Conservation (phyloP, 805 yeast genomes). For the Barnettozyma wickerhamii region DNA sequence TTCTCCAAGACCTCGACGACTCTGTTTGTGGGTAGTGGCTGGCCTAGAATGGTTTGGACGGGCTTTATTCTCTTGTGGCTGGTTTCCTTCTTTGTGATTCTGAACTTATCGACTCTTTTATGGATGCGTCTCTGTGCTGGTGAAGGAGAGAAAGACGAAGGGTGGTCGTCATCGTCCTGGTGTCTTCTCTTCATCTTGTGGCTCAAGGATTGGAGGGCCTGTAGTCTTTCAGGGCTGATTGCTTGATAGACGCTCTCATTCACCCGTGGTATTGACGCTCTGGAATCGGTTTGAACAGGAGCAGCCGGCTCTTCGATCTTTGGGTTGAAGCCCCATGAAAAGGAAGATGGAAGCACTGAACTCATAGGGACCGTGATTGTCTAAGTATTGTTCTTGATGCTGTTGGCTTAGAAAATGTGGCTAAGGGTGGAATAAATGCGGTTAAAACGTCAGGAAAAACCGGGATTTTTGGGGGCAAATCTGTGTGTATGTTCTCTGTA, state of each 20-base stretch:
- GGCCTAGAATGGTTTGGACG: conserved; percentile 40
- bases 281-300: neutral
- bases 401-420: no score
- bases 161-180: conserved; percentile 14
- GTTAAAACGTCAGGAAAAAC: no score
- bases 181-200: conserved; percentile 13
- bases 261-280: neutral
- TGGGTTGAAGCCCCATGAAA: conserved; percentile 24
- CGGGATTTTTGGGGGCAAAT: no score
- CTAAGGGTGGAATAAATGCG: no score
- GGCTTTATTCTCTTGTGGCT: conserved; percentile 26
- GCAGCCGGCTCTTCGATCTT: conserved; percentile 26
- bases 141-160: conserved; percentile 4
- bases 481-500: no score
- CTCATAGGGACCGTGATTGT: conserved; percentile 17
- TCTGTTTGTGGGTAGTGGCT: conserved; percentile 57
- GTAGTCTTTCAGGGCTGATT: conserved; percentile 5
- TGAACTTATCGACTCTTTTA: conserved; percentile 13
- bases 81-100: conserved; percentile 9
- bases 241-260: neutral
- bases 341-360: conserved; percentile 16
- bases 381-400: no score
- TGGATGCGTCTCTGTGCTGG: neutral
- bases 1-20: conserved; percentile 66
- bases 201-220: conserved; percentile 6